Evolutionary conservation across 106 monocot species (phyloP).

Genomic region (Posidonia australis): DNA sequence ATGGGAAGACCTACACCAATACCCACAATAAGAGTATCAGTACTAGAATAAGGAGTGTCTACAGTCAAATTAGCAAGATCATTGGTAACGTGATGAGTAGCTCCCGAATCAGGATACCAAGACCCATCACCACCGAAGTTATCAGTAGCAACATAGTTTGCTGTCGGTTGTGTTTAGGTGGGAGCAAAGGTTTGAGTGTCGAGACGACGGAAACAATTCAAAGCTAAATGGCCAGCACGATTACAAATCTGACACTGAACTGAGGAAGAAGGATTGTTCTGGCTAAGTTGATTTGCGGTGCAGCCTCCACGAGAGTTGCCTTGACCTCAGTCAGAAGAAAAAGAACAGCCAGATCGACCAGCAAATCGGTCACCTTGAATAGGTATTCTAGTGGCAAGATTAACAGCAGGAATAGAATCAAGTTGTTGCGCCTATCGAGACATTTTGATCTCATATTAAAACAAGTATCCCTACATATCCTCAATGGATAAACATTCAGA

Average conservation of each 20-base stretch:
- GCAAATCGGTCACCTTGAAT: too few relatives aligned
- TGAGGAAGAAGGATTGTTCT: too few relatives aligned
- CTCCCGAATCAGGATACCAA: background rate
- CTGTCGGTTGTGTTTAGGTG: background rate
- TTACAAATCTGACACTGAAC: background rate
- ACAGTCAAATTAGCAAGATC: background rate
- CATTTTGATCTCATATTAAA: background rate
- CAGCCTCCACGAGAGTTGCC: too few relatives aligned
- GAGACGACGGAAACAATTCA: background rate
- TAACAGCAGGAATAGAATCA: too few relatives aligned
- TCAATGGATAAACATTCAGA: background rate
- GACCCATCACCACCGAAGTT: background rate
- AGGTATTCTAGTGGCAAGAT: too few relatives aligned
- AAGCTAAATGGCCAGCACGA: background rate
- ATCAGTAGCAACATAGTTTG: background rate
- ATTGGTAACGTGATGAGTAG: constrained; percentile 1
- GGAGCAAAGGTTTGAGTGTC: background rate
- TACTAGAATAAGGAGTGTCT: background rate
- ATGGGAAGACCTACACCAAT: background rate
- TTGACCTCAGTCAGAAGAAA: too few relatives aligned
- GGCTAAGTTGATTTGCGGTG: too few relatives aligned
- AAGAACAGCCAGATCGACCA: too few relatives aligned
- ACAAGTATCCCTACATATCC: background rate
- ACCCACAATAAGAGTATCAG: background rate
- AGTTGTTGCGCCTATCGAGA: too few relatives aligned